Evolutionary conservation across 2,329 filamentous ascomycete genomes (phyloP), one percentile per base, ranked within the genome.

Genomic region (Cladosporium sphaerospermum): DNA sequence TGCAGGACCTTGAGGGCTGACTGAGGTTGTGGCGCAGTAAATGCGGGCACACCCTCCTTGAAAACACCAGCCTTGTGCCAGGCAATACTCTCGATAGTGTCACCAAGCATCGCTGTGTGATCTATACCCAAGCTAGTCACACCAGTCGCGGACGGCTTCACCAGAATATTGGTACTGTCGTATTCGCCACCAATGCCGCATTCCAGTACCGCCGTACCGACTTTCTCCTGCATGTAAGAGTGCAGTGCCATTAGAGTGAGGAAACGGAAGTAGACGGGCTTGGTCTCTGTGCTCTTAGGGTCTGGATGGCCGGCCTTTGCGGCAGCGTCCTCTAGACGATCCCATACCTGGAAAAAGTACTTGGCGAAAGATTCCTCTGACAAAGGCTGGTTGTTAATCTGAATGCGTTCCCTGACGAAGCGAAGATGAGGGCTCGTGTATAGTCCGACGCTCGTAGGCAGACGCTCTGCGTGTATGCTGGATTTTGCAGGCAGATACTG

Each of bases 61-160:
- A 95, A 85, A 42, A 96, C 88, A 1, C 91, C 91, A 6, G 85
- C 85, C 69, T 96, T 96, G 67, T 96, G 88, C 91, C 90, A 96
- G 3, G 90, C 84, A 59, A 96, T 96, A 64, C 89, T 76, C 53
- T 87, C 84, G 47, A 92, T 79, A 0, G 89, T 91, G 36, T 80
- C 77, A 9, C 91, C 91, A 34, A 96, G 75, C 78, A 95, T 83
- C 4, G 79, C 82, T 1, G 86, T 83, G 69, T 96, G 91, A 62
- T 96, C 91, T 56, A 96, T 86, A 3, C 89, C 90, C 41, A 96
- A 69, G 63, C 85, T 89, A 16, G 89, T 85, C 36, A 96, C 83
- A 0, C 86, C 87, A 1, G 83, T 80, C 1, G 84, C 85, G 6
- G 81, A 84, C 1, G 90, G 86, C 10, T 80, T 77, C 9, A 78